These are phyloP conservation scores for Acanthamoeba quina DNA, from an alignment of 208 protist genomes.

Conservation along the genomic window DNA sequence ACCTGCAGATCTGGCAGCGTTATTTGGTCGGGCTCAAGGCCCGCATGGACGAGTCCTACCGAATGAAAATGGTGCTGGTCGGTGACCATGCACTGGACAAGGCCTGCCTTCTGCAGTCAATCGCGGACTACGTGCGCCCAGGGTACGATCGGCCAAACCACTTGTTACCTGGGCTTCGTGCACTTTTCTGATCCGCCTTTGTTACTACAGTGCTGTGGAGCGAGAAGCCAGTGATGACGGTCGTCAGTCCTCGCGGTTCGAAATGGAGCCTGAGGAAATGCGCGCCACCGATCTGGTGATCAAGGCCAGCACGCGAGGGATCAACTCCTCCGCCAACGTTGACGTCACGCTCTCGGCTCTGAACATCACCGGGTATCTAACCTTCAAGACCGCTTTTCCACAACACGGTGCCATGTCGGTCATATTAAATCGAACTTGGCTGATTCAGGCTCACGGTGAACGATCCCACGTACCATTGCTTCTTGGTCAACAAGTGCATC, in stretches of 20 bases:
- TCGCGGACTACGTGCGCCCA: conserved; percentile 19
- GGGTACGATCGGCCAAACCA: neutral
- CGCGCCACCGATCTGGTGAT: conserved; percentile 12
- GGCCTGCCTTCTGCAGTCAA: conserved; percentile 19
- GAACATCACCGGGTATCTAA: conserved; percentile 6
- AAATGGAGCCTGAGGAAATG: conserved; percentile 2
- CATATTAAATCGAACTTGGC: neutral
- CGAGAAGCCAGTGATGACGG: neutral
- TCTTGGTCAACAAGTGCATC: conserved; percentile 39
- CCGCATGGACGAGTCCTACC: conserved; percentile 70
- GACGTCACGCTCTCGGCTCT: conserved; percentile 20
- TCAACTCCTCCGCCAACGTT: neutral
- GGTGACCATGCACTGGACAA: conserved; percentile 12
- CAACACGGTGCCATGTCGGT: neutral
- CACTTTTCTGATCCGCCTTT: neutral
- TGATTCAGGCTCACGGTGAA: conserved; percentile 23
- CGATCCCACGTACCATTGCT: conserved; percentile 50
- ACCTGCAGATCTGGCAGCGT: conserved; percentile 9
- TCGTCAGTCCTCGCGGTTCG: conserved; percentile 6
- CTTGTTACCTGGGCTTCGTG: too few species aligned
- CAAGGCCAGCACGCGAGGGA: conserved; percentile 3
- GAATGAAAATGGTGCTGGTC: conserved; percentile 46
- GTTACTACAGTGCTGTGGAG: neutral
- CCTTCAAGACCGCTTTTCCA: neutral
- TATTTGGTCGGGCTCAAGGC: conserved; percentile 47